Percentiles rank a stretch among this genome's conserved stretches.
phyloP scores from a whole-genome alignment of 139 green algal genomes.

The Microglena sp. region DNA sequence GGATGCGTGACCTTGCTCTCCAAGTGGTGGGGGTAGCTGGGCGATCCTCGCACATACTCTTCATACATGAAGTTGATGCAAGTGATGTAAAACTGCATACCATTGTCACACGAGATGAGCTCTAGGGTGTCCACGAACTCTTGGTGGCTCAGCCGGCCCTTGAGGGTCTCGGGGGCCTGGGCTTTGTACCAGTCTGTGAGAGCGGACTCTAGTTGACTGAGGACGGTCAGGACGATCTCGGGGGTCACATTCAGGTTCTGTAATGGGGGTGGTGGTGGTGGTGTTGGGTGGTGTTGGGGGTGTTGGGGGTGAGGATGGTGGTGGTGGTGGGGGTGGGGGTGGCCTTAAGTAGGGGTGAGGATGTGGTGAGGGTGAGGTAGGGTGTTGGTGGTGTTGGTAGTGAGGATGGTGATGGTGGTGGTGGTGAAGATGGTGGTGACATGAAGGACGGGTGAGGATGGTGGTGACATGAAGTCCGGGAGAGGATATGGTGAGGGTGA shows the following conservation, averaged over 20 bases:
- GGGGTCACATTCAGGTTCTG: slow-evolving; percentile 25
- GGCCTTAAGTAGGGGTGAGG: not conserved
- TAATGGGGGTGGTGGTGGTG: not conserved
- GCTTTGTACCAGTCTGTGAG: slow-evolving; percentile 25
- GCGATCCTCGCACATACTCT: not conserved
- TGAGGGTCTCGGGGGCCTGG: slow-evolving; percentile 32
- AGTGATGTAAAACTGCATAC: too few relatives aligned
- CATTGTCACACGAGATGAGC: too few relatives aligned
- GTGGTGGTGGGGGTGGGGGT: not conserved
- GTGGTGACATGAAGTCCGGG: too few relatives aligned
- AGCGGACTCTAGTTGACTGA: slow-evolving; percentile 23
- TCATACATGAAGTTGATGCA: too few relatives aligned
- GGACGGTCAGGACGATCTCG: slow-evolving; percentile 32
- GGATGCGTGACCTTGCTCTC: too few relatives aligned
- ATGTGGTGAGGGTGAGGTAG: not conserved
- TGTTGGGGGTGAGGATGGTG: not conserved
- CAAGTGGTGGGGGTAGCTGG: too few relatives aligned
- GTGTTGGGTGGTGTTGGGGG: not conserved
- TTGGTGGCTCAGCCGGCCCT: slow-evolving; percentile 17
- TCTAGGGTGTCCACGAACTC: too few relatives aligned
- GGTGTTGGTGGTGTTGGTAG: too few relatives aligned
- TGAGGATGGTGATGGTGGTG: too few relatives aligned
- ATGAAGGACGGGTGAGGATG: too few relatives aligned
- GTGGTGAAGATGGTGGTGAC: too few relatives aligned
- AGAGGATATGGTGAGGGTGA: too few relatives aligned